These are phyloP conservation scores for Boletus speciosus DNA, from an alignment of 768 basidiomycete species.

Conservation along the genomic window DNA sequence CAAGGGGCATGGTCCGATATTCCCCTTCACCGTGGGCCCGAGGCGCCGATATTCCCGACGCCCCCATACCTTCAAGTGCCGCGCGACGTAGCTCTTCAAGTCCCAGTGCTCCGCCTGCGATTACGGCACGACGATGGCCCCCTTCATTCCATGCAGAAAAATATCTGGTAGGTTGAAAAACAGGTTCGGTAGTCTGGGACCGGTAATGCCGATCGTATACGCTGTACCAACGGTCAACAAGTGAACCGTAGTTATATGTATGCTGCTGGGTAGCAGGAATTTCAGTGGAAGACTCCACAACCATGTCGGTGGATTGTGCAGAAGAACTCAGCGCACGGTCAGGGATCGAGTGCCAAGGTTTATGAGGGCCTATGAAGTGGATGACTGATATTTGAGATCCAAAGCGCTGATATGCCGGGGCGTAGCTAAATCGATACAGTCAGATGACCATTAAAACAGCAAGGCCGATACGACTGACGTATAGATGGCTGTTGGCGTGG, in stretches of 20 bases:
- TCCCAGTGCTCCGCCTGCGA: slow-evolving; percentile 32
- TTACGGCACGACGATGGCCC: background rate
- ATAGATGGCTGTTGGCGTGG: slow-evolving; percentile 95
- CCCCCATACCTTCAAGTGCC: slow-evolving; percentile 31
- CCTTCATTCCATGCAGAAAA: slow-evolving; percentile 71
- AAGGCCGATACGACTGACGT: slow-evolving; percentile 57
- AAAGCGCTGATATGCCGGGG: slow-evolving; percentile 93
- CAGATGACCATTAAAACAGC: slow-evolving; percentile 26
- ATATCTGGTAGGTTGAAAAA: slow-evolving; percentile 57
- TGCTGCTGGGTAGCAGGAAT: slow-evolving; percentile 30
- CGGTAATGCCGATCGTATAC: slow-evolving; percentile 90
- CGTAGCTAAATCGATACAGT: slow-evolving; percentile 59
- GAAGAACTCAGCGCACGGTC: slow-evolving; percentile 60
- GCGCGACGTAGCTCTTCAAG: slow-evolving; percentile 38
- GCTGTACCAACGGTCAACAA: slow-evolving; percentile 87
- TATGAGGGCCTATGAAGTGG: slow-evolving; percentile 94
- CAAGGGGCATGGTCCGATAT: slow-evolving; percentile 79
- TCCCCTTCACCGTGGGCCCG: slow-evolving; percentile 52
- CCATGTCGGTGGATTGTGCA: slow-evolving; percentile 31
- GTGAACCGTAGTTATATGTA: slow-evolving; percentile 72
- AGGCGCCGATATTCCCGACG: slow-evolving; percentile 6
- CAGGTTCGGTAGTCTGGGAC: slow-evolving; percentile 43
- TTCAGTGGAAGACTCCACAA: slow-evolving; percentile 22
- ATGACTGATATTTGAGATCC: slow-evolving; percentile 82
- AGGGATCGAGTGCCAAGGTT: slow-evolving; percentile 84